These are phyloP conservation scores for Fusarium sp. DNA, from an alignment of 2,329 filamentous ascomycete genomes.

Conservation along the genomic window DNA sequence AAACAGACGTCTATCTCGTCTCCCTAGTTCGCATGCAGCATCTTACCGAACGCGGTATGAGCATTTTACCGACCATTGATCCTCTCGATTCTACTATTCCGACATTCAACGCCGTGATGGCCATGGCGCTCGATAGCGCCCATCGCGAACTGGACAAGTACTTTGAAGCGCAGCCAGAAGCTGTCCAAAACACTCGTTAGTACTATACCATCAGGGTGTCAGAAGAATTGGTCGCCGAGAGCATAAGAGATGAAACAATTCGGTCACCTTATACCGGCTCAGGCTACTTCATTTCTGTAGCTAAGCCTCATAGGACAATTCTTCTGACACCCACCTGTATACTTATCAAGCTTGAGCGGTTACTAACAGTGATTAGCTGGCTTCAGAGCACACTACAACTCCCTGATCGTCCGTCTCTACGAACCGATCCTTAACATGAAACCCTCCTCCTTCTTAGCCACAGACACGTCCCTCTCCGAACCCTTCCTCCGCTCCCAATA, in stretches of 20 bases:
- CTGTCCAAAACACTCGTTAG: constrained; percentile 38
- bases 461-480: constrained; percentile 25
- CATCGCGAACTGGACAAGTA: constrained; percentile 50
- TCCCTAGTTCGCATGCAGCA: constrained; percentile 51
- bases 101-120: constrained; percentile 42
- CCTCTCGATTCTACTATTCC: constrained; percentile 39
- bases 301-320: too few relatives aligned
- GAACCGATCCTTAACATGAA: constrained; percentile 52
- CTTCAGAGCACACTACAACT: constrained; percentile 51
- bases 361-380: constrained; percentile 41
- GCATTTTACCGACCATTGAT: constrained; percentile 35
- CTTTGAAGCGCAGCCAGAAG: constrained; percentile 34
- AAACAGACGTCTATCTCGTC: constrained; percentile 49
- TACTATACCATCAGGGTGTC: neutral
- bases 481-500: constrained; percentile 49
- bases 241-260: too few relatives aligned
- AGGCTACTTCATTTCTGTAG: too few relatives aligned
- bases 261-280: too few relatives aligned
- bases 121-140: constrained; percentile 50
- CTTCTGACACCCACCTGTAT: too few relatives aligned
- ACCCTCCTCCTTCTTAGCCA: constrained; percentile 19
- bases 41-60: constrained; percentile 46
- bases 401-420: constrained; percentile 51
- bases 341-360: rapidly evolving
- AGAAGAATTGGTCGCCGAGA: too few relatives aligned